Evolutionary conservation across 2,329 filamentous ascomycete species (phyloP).

Genomic region (Botryotinia globosa): DNA sequence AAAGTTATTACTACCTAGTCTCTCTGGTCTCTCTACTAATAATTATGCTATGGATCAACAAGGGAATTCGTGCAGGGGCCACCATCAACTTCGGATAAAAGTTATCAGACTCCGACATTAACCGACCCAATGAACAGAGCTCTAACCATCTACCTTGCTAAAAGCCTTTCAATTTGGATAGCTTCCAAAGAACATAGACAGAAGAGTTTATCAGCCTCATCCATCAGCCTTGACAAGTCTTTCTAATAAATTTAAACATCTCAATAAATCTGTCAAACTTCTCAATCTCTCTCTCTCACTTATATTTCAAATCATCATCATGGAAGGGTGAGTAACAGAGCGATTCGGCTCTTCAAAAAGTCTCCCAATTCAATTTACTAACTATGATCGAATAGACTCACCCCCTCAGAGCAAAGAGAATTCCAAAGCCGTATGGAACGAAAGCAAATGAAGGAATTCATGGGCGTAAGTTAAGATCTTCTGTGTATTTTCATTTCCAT

Average conservation of each 20-base stretch:
- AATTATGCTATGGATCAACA: background rate
- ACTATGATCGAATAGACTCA: conserved; percentile 32
- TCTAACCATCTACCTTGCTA: conserved; percentile 3
- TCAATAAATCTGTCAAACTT: background rate
- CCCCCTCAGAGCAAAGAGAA: conserved; percentile 75
- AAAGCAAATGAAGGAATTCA: conserved; percentile 99
- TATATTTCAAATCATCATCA: conserved; percentile 19
- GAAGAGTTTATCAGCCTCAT: conserved; percentile 20
- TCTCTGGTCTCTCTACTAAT: too few relatives aligned
- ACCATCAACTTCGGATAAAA: conserved; percentile 7
- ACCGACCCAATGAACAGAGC: conserved; percentile 11
- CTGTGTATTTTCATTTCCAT: background rate
- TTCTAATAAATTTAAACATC: background rate
- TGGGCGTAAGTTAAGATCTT: conserved; percentile 66
- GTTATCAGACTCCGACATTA: background rate
- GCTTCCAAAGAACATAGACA: conserved; percentile 9
- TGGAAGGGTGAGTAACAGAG: conserved; percentile 36
- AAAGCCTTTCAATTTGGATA: conserved; percentile 15
- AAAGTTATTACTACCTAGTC: background rate
- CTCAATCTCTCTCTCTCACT: background rate
- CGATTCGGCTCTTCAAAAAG: background rate
- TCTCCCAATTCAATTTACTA: conserved; percentile 9
- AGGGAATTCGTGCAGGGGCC: background rate
- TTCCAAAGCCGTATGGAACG: conserved; percentile 93
- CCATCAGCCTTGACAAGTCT: conserved; percentile 19